phyloP scores from a whole-genome alignment of 768 basidiomycete genomes.

The Boletus rufocinnamomeus region DNA sequence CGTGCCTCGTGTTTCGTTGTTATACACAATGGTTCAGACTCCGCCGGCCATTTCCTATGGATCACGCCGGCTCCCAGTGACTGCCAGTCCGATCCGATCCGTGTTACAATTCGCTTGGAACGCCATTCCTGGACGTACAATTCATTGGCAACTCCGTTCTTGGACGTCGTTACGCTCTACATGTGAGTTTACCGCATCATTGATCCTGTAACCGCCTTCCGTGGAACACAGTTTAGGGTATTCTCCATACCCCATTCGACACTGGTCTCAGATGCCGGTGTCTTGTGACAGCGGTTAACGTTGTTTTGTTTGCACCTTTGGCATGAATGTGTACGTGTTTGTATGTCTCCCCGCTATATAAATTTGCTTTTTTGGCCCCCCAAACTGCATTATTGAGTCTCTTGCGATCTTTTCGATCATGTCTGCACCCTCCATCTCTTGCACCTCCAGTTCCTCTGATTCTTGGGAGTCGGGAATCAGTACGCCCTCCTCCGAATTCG shows the following conservation, averaged over 20 bases:
- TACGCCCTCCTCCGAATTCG: slow-evolving; percentile 31
- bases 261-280: background rate
- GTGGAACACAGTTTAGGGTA: slow-evolving; percentile 1
- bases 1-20: background rate
- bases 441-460: slow-evolving; percentile 18
- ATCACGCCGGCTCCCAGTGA: background rate
- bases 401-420: slow-evolving; percentile 18
- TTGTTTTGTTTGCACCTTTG: background rate
- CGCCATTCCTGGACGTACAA: background rate
- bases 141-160: background rate
- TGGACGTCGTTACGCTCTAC: background rate
- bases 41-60: slow-evolving; percentile 8
- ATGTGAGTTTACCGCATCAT: slow-evolving; percentile 15
- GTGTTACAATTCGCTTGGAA: background rate
- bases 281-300: slow-evolving; percentile 1
- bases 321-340: slow-evolving; percentile 24
- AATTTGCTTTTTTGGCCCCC: slow-evolving; percentile 20
- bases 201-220: background rate
- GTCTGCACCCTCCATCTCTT: slow-evolving; percentile 17
- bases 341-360: slow-evolving; percentile 27
- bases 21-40: slow-evolving; percentile 9
- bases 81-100: slow-evolving; percentile 7
- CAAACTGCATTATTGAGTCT: background rate
- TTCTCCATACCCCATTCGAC: background rate
- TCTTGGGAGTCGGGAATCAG: slow-evolving; percentile 21